Evolutionary conservation across 371 early-diverging fungal genomes (phyloP), one percentile per base, ranked within the genome.

Genomic region (Dinochytrium kinnereticum): DNA sequence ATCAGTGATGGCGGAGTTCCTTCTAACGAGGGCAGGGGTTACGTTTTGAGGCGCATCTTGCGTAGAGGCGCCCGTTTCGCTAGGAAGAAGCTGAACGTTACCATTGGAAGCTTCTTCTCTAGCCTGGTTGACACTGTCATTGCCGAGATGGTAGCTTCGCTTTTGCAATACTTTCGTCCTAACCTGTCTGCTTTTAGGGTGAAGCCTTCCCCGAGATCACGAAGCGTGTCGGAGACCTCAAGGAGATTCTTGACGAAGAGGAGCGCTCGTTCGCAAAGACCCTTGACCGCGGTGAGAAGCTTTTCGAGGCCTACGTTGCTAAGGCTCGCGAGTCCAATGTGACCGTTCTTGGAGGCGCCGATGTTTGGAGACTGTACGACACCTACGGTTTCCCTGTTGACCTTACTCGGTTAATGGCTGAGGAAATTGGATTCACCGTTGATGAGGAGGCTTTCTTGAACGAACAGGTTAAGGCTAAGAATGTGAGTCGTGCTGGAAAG

Each of bases 331-430:
- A 88, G 49, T 75, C 88, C 55, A 86, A 86, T 21, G 69, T 83
- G 49, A 89, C 75, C 19, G 81, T 85, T n/a, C 82, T 99, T 57
- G 86, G 90, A 39, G 99, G 98, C 59, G 90, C 90, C 44, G 95
- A 96, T 84, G 98, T 95, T 28, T 99, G 98, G 97, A 89, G 96
- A 31, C 86, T 99, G 77, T 99, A 99, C 78, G 99, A 99, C 83
- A 99, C 99, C 21, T 99, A 95, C 82, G 99, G 99, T 64, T 99
- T 99, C 92, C 99, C 99, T 21, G 94, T 97, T 3, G 99, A 99
- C 85, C 87, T 99, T 70, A 99, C 99, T 7, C 92, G 94, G 73
- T 81, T 99, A 64, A 98, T 99, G 95, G 98, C 98, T 31, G 96
- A 97, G 81, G 99, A 99, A 83, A 92, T 91, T 79, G 95, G 94